Evolutionary conservation across 139 green algal species (phyloP), one percentile per base, ranked within the genome.

Genomic region (Coelastrella sp.): DNA sequence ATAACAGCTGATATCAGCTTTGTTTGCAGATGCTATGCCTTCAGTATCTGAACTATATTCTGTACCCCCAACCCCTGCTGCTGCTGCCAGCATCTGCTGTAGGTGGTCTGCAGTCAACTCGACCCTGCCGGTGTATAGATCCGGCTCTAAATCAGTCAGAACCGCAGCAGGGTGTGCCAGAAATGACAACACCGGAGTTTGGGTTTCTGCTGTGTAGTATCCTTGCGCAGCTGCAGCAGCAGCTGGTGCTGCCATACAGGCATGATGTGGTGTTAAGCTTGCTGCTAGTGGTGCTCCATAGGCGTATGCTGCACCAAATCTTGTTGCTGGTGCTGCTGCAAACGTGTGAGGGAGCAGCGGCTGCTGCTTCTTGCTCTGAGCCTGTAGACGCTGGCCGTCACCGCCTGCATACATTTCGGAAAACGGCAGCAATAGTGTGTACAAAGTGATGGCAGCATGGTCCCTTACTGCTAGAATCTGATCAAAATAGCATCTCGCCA

Each of bases 151-250:
- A n/a, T 32, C 47, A 54, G 23, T 8, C 32, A 79, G 11, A 20
- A 88, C 54, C 17, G 22, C 66, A 80, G 83, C 66, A 22, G 83
- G 83, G 14, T 79, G 5, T 47, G 19, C n/a, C 23, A 88, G 65
- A 17, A 80, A 68, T 13, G 14, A 20, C 14, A 88, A 65, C 65
- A 88, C 54, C 20, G 68, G 66, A 3, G 83, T 7, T 71, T 71
- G 13, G 16, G 64, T 3, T 5, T 14, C 64, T 11, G 13, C 16
- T 14, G 16, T 20, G 64, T 20, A 14, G 64, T 71, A 3, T 14
- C 64, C 64, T 71, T 71, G 64, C 64, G 16, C 32, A 47, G 32
- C 32, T 47, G 32, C 32, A 47, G 32, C 32, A 47, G 32, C 32
- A 47, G 32, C 32, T 47, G 32, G 32, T 47, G 32, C 32, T 47